Evolutionary conservation across 441 rosid genomes (phyloP).

Genomic region (Croton laevigatus): DNA sequence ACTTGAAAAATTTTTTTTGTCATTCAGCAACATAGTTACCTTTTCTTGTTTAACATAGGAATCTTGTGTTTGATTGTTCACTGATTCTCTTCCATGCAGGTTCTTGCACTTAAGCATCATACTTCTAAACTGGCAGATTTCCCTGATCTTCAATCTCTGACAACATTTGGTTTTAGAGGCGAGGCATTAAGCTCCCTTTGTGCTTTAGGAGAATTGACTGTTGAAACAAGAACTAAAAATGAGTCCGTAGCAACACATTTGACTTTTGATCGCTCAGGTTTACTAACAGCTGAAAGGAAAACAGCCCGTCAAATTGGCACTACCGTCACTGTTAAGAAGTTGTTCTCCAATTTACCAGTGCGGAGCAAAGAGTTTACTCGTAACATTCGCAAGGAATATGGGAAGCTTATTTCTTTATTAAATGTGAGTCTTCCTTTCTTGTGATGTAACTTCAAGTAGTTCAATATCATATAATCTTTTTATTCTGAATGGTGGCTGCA

Average conservation of each 20-base stretch:
- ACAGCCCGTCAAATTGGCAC: slow-evolving; percentile 89
- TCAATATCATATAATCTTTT: neutral
- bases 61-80: neutral
- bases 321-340: slow-evolving; percentile 76
- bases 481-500: neutral
- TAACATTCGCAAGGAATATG: slow-evolving; percentile 91
- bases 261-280: slow-evolving; percentile 82
- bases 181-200: slow-evolving; percentile 98
- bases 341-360: slow-evolving; percentile 87
- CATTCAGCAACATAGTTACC: neutral
- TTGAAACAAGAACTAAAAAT: slow-evolving; percentile 74
- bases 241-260: slow-evolving; percentile 80
- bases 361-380: slow-evolving; percentile 92
- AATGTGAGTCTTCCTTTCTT: slow-evolving; percentile 48
- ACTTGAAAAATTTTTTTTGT: neutral
- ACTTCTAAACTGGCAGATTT: slow-evolving; percentile 86
- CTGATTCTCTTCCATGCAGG: slow-evolving; percentile 34
- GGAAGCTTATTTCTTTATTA: slow-evolving; percentile 77
- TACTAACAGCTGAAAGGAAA: slow-evolving; percentile 61
- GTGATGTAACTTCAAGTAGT: neutral
- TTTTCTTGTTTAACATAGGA: neutral
- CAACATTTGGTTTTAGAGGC: slow-evolving; percentile 93
- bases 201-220: slow-evolving; percentile 70
- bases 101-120: slow-evolving; percentile 88
- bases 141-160: slow-evolving; percentile 69